Base-by-base conservation (phyloP, 768 basidiomycete species). In the Piloderma croceum region DNA sequence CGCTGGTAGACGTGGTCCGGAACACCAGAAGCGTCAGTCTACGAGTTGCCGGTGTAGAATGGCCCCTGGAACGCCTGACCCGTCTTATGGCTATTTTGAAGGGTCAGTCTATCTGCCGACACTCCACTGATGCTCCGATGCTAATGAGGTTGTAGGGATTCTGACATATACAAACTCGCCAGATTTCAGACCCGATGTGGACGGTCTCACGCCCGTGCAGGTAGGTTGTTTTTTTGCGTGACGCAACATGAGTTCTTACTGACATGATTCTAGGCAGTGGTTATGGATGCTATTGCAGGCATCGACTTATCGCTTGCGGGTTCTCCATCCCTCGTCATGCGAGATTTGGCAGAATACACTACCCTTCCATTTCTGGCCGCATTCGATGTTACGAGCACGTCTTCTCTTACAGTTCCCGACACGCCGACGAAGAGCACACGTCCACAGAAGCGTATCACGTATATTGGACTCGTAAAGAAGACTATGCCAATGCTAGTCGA, bases 131-230 rank as follows among this genome's bases (percentile, higher is more conserved):
- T 10, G 9, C 10, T 13, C 12, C 10, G 20, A 35, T 9, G 34
- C 34, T 35, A 19, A 35, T 10, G 13, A 10, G 4, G 11, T 25
- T 36, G 4, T 47, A 87, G 85, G 81, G 20, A 71, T 85, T 24
- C 64, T 88, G 48, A 92, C 87, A 1, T 96, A 96, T 54, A 67
- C 81, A 2, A 69, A 70, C 41, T 92, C 89, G 0, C 80, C 85
- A 11, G 90, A 94, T 53, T 94, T 90, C 57, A 70, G 91, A 31
- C 83, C 88, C 2, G 94, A 99, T 51, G 69, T 92, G 31, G 93
- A 98, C 54, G 61, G 67, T 17, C 68, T 97, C 25, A 77, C 79
- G 17, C 85, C 89, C 31, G 76, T 90, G 6, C 88, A 90, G 74
- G 86, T 85, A 56, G 27, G 67, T 41, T 15, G 44, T 22, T 5